Conservation (phyloP, 1,284 basidiomycete genomes). For the Jaminaea rosea region DNA sequence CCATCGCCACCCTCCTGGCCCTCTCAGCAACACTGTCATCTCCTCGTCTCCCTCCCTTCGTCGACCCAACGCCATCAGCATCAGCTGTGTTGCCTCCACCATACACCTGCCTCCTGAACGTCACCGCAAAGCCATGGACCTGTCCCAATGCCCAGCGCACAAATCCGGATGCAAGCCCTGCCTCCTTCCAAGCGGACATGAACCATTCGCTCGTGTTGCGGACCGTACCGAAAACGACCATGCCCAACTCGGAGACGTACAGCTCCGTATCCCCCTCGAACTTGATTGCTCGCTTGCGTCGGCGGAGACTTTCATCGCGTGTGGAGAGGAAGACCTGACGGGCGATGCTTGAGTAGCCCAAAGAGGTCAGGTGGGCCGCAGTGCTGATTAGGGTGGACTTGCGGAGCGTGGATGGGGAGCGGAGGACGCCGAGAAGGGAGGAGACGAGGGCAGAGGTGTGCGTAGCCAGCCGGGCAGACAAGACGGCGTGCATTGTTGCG, state of each 20-base stretch:
- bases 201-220: constrained; percentile 98
- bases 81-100: constrained; percentile 28
- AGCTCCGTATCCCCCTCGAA: constrained; percentile 82
- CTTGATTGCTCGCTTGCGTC: constrained; percentile 69
- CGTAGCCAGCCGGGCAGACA: constrained; percentile 14
- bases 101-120: constrained; percentile 86
- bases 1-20: constrained; percentile 3
- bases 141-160: constrained; percentile 87
- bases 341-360: constrained; percentile 55
- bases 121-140: constrained; percentile 71
- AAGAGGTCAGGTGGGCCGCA: constrained; percentile 63
- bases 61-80: not conserved
- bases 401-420: constrained; percentile 64
- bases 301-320: constrained; percentile 65
- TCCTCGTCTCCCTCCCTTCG: no score
- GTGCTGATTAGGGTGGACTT: constrained; percentile 67
- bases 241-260: constrained; percentile 66
- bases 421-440: constrained; percentile 65
- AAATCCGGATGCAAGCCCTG: constrained; percentile 77
- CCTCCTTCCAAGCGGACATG: constrained; percentile 86
- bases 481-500: constrained; percentile 12
- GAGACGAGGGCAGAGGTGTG: constrained; percentile 53
- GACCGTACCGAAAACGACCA: constrained; percentile 77
- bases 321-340: constrained; percentile 73
- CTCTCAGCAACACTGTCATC: not conserved